Base-by-base conservation (phyloP, 139 green algal genomes). In the Pycnococcus provasolii region DNA sequence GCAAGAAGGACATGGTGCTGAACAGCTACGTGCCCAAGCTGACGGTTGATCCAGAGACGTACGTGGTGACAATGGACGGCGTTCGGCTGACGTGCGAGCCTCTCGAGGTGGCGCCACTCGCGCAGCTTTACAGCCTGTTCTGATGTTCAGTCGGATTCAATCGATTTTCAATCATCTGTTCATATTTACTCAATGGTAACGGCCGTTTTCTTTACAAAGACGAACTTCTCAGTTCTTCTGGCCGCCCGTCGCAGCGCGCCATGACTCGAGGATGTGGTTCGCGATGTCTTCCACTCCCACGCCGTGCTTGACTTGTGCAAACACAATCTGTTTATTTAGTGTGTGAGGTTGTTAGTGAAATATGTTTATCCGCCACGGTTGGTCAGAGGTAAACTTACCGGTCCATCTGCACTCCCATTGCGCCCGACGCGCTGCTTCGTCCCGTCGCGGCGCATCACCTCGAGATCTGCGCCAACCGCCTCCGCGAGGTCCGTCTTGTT, bases 401-500 rank as follows among this genome's bases (percentile, higher is more conserved):
- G 15, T 42, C 15, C 15, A 63, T 44, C 8, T 8, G 55, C n/a
- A 40, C 41, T 9, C 13, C 7, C 13, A 0, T 62, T 8, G 55
- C 66, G 41, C 1, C 39, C 62, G 42, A 75, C 73, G 15, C 77
- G 69, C 69, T 78, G 77, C 37, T 45, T 55, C 1, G 61, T 50
- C 3, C 58, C 70, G 54, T 83, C 77, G 43, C 68, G 53, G 41
- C 57, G 58, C 77, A 83, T 83, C 4, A 83, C 73, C 2, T 64
- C 54, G 8, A 83, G 53, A 39, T 77, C 69, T 42, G 77, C 77
- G 57, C 77, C 77, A 1, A 83, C 70, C 13, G 77, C 77, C 42
- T 70, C 67, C 59, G 76, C 76, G 9, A 82, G 60, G 45, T 82
- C 76, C 15, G 66, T 78, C 52, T 83, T 83, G 62, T 83, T 83